Conservation (phyloP, 805 yeast species). For the Wilhelminamyces savonicus region DNA sequence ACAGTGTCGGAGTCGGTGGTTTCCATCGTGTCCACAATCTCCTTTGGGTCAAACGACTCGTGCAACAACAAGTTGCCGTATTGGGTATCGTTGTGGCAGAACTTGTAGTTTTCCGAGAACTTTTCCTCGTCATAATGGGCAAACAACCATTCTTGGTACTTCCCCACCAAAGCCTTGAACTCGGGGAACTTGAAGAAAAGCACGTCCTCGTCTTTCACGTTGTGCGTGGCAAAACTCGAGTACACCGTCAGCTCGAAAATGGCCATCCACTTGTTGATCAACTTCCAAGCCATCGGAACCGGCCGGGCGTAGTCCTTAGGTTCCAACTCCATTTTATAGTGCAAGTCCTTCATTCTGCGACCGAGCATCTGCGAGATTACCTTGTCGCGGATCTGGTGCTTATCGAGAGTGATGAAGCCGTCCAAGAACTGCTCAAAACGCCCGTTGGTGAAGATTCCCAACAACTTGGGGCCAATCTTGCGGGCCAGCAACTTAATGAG, state of each 20-base stretch:
- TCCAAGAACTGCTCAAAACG: slow-evolving; percentile 89
- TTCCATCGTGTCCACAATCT: slow-evolving; percentile 17
- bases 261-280: slow-evolving; percentile 65
- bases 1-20: slow-evolving; percentile 5
- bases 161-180: slow-evolving; percentile 42
- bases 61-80: slow-evolving; percentile 83
- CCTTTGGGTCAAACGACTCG: slow-evolving; percentile 46
- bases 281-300: slow-evolving; percentile 64
- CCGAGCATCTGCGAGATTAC: slow-evolving; percentile 80
- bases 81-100: slow-evolving; percentile 96
- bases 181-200: slow-evolving; percentile 42
- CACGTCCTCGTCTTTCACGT: slow-evolving; percentile 25
- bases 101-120: slow-evolving; percentile 50
- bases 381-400: slow-evolving; percentile 66
- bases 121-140: slow-evolving; percentile 38
- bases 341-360: slow-evolving; percentile 94
- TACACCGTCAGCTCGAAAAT: slow-evolving; percentile 39
- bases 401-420: slow-evolving; percentile 72
- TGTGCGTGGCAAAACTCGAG: slow-evolving; percentile 25
- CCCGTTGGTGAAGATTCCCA: slow-evolving; percentile 90
- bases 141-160: slow-evolving; percentile 61
- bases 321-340: slow-evolving; percentile 65
- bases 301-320: slow-evolving; percentile 41
- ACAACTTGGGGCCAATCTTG: slow-evolving; percentile 80
- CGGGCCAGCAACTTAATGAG: slow-evolving; percentile 67